Conservation (phyloP, 306 rosid species). For the Sesbania bispinosa region DNA sequence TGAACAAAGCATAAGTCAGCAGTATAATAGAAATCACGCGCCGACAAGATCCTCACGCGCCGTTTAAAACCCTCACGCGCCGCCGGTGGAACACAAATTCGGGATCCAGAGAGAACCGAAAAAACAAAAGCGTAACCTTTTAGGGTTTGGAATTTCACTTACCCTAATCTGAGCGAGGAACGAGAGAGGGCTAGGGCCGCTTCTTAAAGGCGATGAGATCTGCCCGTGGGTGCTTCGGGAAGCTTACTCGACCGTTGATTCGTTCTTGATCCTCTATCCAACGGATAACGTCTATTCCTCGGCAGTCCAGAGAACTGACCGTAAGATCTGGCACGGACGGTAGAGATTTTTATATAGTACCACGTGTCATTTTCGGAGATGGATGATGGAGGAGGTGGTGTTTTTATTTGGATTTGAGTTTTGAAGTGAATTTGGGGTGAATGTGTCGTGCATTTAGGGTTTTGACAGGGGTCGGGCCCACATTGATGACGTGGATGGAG, state of each 20-base stretch:
- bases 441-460: conserved; percentile 64
- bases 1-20: conserved; percentile 33
- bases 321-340: conserved; percentile 56
- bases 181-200: conserved; percentile 35
- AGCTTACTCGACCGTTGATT: neutral
- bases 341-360: neutral
- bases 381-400: conserved; percentile 2
- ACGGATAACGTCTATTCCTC: neutral
- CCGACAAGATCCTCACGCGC: conserved; percentile 35
- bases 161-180: conserved; percentile 84
- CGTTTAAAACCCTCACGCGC: neutral
- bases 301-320: conserved; percentile 47
- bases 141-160: conserved; percentile 48
- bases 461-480: conserved; percentile 36
- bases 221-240: conserved; percentile 68
- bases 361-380: conserved; percentile 20
- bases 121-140: neutral
- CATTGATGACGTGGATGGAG: conserved; percentile 43
- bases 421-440: conserved; percentile 44
- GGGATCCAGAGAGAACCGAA: neutral
- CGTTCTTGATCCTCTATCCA: neutral
- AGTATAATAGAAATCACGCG: conserved; percentile 23
- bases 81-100: neutral
- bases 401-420: conserved; percentile 44
- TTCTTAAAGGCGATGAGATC: conserved; percentile 89